A percentile compares a stretch with the other conserved stretches of the same genome.
phyloP scores from a whole-genome alignment of 225 moss, liverwort and hornwort genomes.

The Asterella californica region DNA sequence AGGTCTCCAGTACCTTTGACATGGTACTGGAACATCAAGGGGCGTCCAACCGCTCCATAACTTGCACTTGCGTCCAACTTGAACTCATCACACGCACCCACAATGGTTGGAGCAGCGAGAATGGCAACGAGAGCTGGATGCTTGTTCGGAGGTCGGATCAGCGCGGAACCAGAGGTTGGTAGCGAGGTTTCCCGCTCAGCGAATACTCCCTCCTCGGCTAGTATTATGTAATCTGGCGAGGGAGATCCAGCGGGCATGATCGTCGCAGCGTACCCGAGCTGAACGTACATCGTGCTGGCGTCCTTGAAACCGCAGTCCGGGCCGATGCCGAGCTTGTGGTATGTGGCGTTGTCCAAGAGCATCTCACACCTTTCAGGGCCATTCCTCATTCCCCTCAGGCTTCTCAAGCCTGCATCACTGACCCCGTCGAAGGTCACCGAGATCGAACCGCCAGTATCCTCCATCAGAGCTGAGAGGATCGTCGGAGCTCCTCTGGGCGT shows the following conservation, averaged over 20 bases:
- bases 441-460: slow-evolving; percentile 41
- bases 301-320: slow-evolving; percentile 46
- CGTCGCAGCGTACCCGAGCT: slow-evolving; percentile 51
- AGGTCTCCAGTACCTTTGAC: slow-evolving; percentile 44
- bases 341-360: slow-evolving; percentile 35
- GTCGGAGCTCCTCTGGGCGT: slow-evolving; percentile 36
- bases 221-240: slow-evolving; percentile 22
- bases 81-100: slow-evolving; percentile 45
- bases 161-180: slow-evolving; percentile 37
- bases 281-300: slow-evolving; percentile 44
- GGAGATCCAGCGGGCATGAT: slow-evolving; percentile 36
- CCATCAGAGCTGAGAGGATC: slow-evolving; percentile 33
- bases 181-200: slow-evolving; percentile 37
- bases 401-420: slow-evolving; percentile 37
- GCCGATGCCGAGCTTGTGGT: slow-evolving; percentile 43
- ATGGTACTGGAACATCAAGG: slow-evolving; percentile 38
- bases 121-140: slow-evolving; percentile 36
- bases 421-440: slow-evolving; percentile 33
- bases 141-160: slow-evolving; percentile 35
- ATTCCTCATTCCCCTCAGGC: slow-evolving; percentile 29
- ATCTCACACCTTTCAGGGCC: slow-evolving; percentile 47
- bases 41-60: slow-evolving; percentile 36
- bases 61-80: slow-evolving; percentile 46
- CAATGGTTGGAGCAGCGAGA: slow-evolving; percentile 38
- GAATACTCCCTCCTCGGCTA: slow-evolving; percentile 37